phyloP scores from a whole-genome alignment of 257 asterid species.

The Nicotiana noctiflora region DNA sequence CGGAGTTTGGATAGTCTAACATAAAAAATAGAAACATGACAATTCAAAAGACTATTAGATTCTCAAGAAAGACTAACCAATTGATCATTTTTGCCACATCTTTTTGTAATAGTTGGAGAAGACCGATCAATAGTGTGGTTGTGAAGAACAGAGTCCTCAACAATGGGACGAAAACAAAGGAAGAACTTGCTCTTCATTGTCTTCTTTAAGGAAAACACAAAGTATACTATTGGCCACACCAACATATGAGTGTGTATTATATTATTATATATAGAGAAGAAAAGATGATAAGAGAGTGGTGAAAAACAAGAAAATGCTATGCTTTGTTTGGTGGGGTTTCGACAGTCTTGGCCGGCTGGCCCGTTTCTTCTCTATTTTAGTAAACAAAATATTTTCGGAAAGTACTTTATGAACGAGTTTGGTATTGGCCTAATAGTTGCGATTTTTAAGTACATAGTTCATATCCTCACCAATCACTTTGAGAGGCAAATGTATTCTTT shows the following conservation, averaged over 20 bases:
- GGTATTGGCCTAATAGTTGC: background rate
- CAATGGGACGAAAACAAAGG: background rate
- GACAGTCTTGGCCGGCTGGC: background rate
- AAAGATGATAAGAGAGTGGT: background rate
- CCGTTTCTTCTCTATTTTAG: background rate
- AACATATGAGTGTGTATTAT: background rate
- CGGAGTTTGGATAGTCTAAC: background rate
- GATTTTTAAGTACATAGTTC: background rate
- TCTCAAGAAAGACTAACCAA: background rate
- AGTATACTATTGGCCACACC: background rate
- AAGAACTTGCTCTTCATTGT: constrained; percentile 1
- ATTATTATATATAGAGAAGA: background rate
- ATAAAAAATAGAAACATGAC: background rate
- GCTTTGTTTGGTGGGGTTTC: constrained; percentile 1
- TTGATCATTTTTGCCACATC: background rate
- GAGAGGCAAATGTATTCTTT: no score
- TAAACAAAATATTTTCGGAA: background rate
- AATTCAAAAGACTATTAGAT: background rate
- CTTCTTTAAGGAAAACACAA: background rate
- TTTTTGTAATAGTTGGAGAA: background rate
- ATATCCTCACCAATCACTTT: background rate
- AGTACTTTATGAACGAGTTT: background rate
- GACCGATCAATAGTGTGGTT: background rate
- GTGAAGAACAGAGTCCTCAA: background rate
- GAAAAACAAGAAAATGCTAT: background rate